These are phyloP conservation scores for Colletotrichum cordylinicola DNA, from an alignment of 2,329 filamentous ascomycete genomes.

Conservation along the genomic window DNA sequence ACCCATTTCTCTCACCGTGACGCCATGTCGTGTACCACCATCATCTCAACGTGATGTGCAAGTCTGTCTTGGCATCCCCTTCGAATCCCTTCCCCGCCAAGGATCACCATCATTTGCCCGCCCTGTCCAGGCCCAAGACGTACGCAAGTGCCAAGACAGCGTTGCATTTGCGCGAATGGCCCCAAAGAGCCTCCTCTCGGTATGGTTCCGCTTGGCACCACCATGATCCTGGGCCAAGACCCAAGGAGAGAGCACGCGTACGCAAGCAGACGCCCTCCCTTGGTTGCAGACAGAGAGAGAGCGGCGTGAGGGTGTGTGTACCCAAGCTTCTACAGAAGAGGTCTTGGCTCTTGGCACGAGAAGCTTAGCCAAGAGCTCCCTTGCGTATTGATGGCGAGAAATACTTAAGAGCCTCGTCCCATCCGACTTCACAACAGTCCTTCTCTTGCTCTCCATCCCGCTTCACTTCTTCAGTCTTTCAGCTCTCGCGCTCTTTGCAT, in stretches of 20 bases:
- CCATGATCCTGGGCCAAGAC: slow-evolving; percentile 2
- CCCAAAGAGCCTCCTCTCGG: slow-evolving; percentile 13
- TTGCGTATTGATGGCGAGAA: background rate
- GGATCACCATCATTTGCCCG: background rate
- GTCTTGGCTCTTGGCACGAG: slow-evolving; percentile 14
- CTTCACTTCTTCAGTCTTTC: slow-evolving; percentile 18
- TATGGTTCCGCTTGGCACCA: background rate
- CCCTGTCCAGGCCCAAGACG: background rate
- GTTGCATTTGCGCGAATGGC: background rate
- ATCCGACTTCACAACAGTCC: background rate
- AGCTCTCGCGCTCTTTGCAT: slow-evolving; percentile 15
- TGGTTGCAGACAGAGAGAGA: background rate
- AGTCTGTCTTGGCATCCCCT: background rate
- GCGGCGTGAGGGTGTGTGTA: background rate
- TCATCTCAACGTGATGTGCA: background rate
- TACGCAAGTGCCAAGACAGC: slow-evolving; percentile 8
- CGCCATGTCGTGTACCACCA: background rate
- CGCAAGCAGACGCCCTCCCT: background rate
- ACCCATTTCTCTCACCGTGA: background rate
- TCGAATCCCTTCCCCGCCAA: background rate
- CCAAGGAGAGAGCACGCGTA: background rate
- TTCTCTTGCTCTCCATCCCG: slow-evolving; percentile 6
- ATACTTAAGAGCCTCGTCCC: slow-evolving; percentile 8
- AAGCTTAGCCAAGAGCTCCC: slow-evolving; percentile 16
- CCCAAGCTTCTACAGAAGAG: background rate